These are phyloP conservation scores for Auxenochlorella pyrenoidosa DNA, from an alignment of 139 green algal genomes.

Conservation along the genomic window DNA sequence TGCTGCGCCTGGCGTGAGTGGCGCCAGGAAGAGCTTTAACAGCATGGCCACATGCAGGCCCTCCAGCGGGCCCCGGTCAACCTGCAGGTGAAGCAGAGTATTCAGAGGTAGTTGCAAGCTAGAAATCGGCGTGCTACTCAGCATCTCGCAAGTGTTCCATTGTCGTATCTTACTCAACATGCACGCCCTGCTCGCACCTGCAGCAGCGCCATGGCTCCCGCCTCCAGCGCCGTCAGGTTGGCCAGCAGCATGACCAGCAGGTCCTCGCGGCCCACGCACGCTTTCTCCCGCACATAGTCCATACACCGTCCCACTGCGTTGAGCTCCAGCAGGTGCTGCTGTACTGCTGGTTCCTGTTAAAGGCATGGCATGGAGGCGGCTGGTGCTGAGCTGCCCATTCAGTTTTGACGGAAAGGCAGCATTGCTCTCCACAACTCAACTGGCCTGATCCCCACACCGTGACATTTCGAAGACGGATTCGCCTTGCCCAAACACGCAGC, in stretches of 20 bases:
- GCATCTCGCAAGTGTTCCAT: background rate
- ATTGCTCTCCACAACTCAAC: no score
- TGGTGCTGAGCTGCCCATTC: no score
- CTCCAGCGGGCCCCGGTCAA: slow-evolving; percentile 48
- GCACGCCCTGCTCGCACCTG: no score
- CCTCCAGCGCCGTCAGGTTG: slow-evolving; percentile 80
- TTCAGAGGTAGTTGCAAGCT: background rate
- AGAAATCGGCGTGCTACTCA: background rate
- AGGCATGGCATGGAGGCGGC: background rate
- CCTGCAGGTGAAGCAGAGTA: no score
- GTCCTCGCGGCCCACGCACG: slow-evolving; percentile 45
- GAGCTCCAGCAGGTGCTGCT: slow-evolving; percentile 57
- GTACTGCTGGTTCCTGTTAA: slow-evolving; percentile 34
- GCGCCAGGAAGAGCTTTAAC: slow-evolving; percentile 66
- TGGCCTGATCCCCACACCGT: no score
- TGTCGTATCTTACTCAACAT: no score
- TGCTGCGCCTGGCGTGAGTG: background rate
- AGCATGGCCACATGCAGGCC: slow-evolving; percentile 74
- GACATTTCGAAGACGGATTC: no score
- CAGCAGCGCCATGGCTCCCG: slow-evolving; percentile 66
- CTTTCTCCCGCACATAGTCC: slow-evolving; percentile 68
- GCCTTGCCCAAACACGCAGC: no score
- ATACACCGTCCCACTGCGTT: slow-evolving; percentile 57
- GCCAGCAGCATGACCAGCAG: slow-evolving; percentile 82
- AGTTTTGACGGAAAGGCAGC: no score